These are phyloP conservation scores for Hypoxylon rubiginosum DNA, from an alignment of 2,329 filamentous ascomycete genomes.

Conservation along the genomic window DNA sequence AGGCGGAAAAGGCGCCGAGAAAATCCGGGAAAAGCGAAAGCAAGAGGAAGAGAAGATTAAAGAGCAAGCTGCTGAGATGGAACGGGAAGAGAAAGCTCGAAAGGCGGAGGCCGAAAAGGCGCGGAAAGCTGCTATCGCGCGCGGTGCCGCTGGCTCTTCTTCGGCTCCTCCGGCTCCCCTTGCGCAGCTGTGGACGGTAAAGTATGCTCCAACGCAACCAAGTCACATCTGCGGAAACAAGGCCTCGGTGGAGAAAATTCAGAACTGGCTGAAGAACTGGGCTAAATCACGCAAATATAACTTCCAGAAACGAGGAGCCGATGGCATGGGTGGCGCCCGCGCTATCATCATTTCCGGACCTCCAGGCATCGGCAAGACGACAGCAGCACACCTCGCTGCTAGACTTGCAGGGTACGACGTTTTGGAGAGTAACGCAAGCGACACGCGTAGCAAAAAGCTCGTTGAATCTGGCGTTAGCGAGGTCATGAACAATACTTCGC, in stretches of 20 bases:
- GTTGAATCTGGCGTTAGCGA: conserved; percentile 91
- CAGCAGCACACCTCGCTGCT: conserved; percentile 92
- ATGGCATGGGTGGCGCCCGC: conserved; percentile 85
- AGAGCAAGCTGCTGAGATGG: conserved; percentile 86
- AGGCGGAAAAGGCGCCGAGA: conserved; percentile 87
- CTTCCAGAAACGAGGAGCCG: conserved; percentile 85
- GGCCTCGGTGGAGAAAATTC: conserved; percentile 86
- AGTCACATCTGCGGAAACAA: conserved; percentile 97
- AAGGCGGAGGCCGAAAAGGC: conserved; percentile 67
- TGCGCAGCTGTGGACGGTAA: conserved; percentile 88
- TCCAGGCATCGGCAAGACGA: conserved; percentile 97
- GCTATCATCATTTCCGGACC: conserved; percentile 97
- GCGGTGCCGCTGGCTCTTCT: conserved; percentile 55
- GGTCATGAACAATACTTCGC: conserved; percentile 91
- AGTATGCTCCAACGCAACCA: conserved; percentile 89
- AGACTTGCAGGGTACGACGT: conserved; percentile 94
- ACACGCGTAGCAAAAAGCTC: conserved; percentile 94
- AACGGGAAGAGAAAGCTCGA: conserved; percentile 78
- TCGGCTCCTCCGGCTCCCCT: conserved; percentile 60
- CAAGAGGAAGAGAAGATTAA: conserved; percentile 87
- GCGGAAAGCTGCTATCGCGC: conserved; percentile 64
- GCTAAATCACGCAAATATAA: conserved; percentile 80
- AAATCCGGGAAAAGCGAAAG: conserved; percentile 85
- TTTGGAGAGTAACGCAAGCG: conserved; percentile 95
- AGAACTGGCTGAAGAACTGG: conserved; percentile 88